A percentile compares a stretch with the other conserved stretches of the same genome.
Conservation (phyloP, 768 basidiomycete genomes). For the Lentinula boryana region DNA sequence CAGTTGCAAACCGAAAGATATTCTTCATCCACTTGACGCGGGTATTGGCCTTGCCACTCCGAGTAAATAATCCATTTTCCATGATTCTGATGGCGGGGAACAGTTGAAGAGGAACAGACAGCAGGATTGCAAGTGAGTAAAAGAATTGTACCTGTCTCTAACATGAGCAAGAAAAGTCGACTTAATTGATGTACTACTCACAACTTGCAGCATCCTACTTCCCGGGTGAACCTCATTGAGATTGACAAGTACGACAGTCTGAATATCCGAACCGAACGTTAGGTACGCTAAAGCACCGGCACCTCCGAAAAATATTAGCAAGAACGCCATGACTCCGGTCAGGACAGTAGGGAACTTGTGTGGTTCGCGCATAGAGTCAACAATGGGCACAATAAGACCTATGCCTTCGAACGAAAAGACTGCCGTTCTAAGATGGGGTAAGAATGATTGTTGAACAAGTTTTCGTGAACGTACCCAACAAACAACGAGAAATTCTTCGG, state of each 20-base stretch:
- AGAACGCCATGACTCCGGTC: slow-evolving; percentile 87
- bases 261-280: slow-evolving; percentile 80
- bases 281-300: slow-evolving; percentile 83
- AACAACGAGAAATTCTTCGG: slow-evolving; percentile 83
- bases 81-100: slow-evolving; percentile 98
- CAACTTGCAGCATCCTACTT: slow-evolving; percentile 83
- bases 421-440: slow-evolving; percentile 60
- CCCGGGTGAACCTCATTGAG: slow-evolving; percentile 52
- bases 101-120: slow-evolving; percentile 90
- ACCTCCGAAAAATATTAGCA: slow-evolving; percentile 82
- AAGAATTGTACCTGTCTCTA: slow-evolving; percentile 64
- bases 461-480: slow-evolving; percentile 60
- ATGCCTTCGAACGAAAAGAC: slow-evolving; percentile 99
- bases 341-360: slow-evolving; percentile 86
- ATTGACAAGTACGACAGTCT: slow-evolving; percentile 95
- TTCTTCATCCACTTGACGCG: slow-evolving; percentile 98
- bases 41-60: slow-evolving; percentile 74
- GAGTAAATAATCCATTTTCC: slow-evolving; percentile 90
- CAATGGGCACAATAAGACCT: slow-evolving; percentile 93
- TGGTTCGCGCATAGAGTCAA: slow-evolving; percentile 95
- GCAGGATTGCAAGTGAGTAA: slow-evolving; percentile 88
- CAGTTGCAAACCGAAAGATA: slow-evolving; percentile 67
- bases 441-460: slow-evolving; percentile 3
- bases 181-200: slow-evolving; percentile 31
- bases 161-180: neutral